Base-by-base conservation (phyloP, 2,329 filamentous ascomycete species). In the Colletotrichum theobromicola region DNA sequence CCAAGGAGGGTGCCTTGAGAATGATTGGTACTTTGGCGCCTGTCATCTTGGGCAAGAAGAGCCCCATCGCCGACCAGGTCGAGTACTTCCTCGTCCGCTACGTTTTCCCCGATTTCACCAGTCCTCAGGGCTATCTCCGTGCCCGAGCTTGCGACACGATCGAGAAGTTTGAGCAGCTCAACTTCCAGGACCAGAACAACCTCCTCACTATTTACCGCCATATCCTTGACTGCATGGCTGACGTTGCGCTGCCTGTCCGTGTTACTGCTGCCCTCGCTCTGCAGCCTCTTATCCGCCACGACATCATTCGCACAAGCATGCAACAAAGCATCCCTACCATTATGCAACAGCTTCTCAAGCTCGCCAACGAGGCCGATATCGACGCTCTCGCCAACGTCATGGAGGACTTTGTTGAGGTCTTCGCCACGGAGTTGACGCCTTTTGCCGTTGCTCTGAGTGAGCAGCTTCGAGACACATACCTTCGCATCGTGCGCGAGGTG, bases 361-460 rank as follows among this genome's bases (percentile, higher is more conserved):
- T 99, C 72, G 96, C 97, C 32, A 99, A 99, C 81, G 97, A 99
- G 85, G 97, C 97, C 73, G 97, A 99, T 82, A 96, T 99, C 62
- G 97, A 99, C 84, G 96, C 97, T 7, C 89, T 99, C 53, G 96
- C 97, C 26, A 98, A 98, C 81, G 97, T 99, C 50, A 99, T 99
- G 97, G 97, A 99, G 85, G 97, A 99, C 82, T 99, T 99, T 82
- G 97, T 99, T 60, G 97, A 99, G 84, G 96, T 98, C 4, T 99
- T 99, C 82, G 96, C 97, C n/a, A 91, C 95, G 4, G 97, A 99
- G 83, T 90, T 99, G 61, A 98, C 97, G 7, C 97, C 97, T 4
- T 99, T 99, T 80, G 97, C 97, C 13, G 96, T 99, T 35, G 97
- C 97, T 6, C 89, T 99, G 5, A 98, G 95, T 81, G 96, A 98